Percentiles rank a stretch among this genome's conserved stretches.
phyloP scores from a whole-genome alignment of 495 filamentous ascomycete species.

The Aspergillus bertholletiae region DNA sequence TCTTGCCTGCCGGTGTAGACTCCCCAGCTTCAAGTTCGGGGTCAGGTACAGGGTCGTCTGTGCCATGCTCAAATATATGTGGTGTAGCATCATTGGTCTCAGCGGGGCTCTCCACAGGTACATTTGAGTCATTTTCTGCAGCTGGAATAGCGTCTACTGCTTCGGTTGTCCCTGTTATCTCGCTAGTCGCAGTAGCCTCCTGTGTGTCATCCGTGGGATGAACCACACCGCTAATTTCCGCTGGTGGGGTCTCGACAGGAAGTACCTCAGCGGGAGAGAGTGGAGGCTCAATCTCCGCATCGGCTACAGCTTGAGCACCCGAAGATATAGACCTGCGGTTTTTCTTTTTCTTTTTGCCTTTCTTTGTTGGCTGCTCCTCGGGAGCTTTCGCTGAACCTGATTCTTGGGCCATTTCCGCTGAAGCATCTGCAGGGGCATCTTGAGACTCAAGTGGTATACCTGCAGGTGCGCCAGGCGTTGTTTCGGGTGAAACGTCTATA shows the following conservation, averaged over 20 bases:
- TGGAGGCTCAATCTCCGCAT: constrained; percentile 5
- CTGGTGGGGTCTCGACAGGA: constrained; percentile 9
- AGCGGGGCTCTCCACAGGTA: constrained; percentile 14
- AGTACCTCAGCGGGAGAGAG: constrained; percentile 6
- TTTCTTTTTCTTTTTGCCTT: constrained; percentile 36
- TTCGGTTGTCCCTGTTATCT: neutral
- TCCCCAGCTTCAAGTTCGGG: constrained; percentile 11
- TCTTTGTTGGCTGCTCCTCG: constrained; percentile 22
- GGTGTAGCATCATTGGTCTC: constrained; percentile 20
- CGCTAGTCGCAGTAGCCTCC: neutral
- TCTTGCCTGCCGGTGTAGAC: constrained; percentile 21
- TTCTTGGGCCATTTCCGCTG: neutral
- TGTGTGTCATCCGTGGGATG: constrained; percentile 5
- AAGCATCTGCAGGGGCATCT: neutral
- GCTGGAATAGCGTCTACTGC: neutral
- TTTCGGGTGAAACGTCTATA: neutral
- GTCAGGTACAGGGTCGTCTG: constrained; percentile 8
- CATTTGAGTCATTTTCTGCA: constrained; percentile 11
- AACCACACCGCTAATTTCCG: constrained; percentile 21
- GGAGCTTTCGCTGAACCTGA: constrained; percentile 7
- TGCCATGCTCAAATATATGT: constrained; percentile 17
- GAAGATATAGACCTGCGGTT: constrained; percentile 13
- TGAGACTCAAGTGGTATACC: neutral
- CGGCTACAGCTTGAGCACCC: constrained; percentile 17
- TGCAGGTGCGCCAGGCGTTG: neutral